A percentile compares a stretch with the other conserved stretches of the same genome.
These are phyloP conservation scores for Boletellus deceptivus DNA, from an alignment of 1,284 basidiomycete genomes.

Conservation along the genomic window DNA sequence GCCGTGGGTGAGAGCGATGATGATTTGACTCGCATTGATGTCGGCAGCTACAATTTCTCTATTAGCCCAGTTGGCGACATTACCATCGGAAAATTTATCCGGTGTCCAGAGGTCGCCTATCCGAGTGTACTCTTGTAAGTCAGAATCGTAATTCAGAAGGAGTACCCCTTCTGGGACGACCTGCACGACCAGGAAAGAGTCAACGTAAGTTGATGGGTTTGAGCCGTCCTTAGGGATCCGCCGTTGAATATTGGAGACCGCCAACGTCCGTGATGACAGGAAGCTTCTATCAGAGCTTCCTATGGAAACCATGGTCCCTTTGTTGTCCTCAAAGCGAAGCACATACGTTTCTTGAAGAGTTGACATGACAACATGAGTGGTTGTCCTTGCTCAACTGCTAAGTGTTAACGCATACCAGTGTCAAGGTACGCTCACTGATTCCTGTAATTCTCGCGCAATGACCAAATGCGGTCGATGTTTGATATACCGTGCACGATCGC, in stretches of 20 bases:
- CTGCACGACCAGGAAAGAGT: conserved; percentile 64
- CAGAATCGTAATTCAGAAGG: conserved; percentile 52
- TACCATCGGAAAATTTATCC: conserved; percentile 25
- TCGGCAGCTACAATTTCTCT: conserved; percentile 65
- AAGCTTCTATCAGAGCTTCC: conserved; percentile 41
- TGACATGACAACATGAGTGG: conserved; percentile 59
- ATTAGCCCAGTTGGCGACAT: conserved; percentile 29
- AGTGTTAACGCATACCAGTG: neutral
- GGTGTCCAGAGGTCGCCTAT: conserved; percentile 37
- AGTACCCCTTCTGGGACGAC: conserved; percentile 59
- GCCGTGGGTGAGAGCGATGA: conserved; percentile 63
- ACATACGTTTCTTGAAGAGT: conserved; percentile 53
- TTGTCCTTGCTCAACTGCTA: conserved; percentile 34
- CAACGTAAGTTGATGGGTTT: conserved; percentile 40
- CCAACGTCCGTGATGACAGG: conserved; percentile 57
- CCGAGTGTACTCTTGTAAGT: conserved; percentile 33
- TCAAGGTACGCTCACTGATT: conserved; percentile 45
- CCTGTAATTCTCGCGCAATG: conserved; percentile 51
- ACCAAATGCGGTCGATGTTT: conserved; percentile 63
- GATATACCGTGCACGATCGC: conserved; percentile 61
- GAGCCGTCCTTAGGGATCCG: conserved; percentile 30
- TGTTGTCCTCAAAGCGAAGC: conserved; percentile 46
- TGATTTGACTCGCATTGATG: conserved; percentile 62
- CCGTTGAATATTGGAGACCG: conserved; percentile 55
- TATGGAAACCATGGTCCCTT: conserved; percentile 34